Evolutionary conservation across 148 eudicot genomes (phyloP).

Genomic region (Salicornia ramosissima): DNA sequence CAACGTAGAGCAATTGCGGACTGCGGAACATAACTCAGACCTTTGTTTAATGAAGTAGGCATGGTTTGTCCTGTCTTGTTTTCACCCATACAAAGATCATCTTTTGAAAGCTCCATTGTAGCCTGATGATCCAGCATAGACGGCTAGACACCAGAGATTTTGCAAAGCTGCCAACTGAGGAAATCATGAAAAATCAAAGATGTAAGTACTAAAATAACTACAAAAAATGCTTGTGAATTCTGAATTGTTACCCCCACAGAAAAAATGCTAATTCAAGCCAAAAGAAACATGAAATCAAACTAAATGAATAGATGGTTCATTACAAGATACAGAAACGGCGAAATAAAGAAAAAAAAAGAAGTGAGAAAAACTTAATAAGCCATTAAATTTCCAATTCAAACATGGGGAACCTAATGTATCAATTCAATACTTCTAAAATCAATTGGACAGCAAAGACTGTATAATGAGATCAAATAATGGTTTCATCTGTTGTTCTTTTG

Average conservation of each 20-base stretch:
- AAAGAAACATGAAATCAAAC: too few relatives aligned
- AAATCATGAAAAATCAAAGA: too few relatives aligned
- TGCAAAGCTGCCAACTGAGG: constrained; percentile 35
- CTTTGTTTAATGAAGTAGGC: constrained; percentile 29
- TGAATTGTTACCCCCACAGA: too few relatives aligned
- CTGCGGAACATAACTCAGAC: constrained; percentile 54
- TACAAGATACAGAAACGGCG: too few relatives aligned
- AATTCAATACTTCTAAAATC: neutral
- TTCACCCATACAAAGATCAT: constrained; percentile 35
- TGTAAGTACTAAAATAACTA: too few relatives aligned
- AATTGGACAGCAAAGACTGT: neutral
- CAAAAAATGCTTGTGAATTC: too few relatives aligned
- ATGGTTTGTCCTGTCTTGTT: constrained; percentile 31
- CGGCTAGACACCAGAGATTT: constrained; percentile 32
- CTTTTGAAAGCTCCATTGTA: constrained; percentile 41
- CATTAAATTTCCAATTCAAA: neutral
- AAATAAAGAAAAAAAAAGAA: too few relatives aligned
- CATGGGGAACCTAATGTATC: neutral
- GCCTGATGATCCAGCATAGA: constrained; percentile 32
- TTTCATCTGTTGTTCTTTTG: neutral
- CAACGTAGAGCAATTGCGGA: constrained; percentile 90
- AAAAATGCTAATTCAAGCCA: too few relatives aligned
- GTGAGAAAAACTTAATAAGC: too few relatives aligned
- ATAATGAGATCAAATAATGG: neutral
- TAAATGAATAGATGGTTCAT: too few relatives aligned